These are phyloP conservation scores for Nicotiana attenuata DNA, from an alignment of 257 asterid genomes.

Conservation along the genomic window DNA sequence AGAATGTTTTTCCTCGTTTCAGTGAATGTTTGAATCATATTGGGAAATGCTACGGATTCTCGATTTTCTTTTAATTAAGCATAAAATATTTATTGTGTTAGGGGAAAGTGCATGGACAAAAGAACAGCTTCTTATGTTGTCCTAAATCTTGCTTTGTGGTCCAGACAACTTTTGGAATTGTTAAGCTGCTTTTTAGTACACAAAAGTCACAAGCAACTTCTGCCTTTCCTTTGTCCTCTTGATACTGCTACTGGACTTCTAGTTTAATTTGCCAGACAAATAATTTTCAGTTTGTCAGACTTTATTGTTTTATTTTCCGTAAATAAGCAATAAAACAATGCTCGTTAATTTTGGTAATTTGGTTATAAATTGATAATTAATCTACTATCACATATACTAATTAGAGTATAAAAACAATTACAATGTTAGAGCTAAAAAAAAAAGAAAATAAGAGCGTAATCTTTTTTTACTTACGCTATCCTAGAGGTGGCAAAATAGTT, in stretches of 20 bases:
- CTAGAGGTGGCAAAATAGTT: not conserved
- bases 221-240: slow-evolving; percentile 1
- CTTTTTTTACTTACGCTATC: too few species aligned
- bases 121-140: slow-evolving; percentile 11
- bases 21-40: slow-evolving; percentile 21
- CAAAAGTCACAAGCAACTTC: slow-evolving; percentile 7
- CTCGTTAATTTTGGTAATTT: too few species aligned
- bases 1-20: slow-evolving; percentile 49
- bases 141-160: slow-evolving; percentile 12
- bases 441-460: too few species aligned
- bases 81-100: not conserved
- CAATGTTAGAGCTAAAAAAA: too few species aligned
- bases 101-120: slow-evolving; percentile 16
- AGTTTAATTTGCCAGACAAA: not conserved
- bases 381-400: too few species aligned
- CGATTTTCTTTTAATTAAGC: not conserved
- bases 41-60: slow-evolving; percentile 4
- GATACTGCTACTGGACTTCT: not conserved
- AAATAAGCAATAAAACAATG: not conserved
- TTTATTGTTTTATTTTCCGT: not conserved
- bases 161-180: not conserved
- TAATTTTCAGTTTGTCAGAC: not conserved
- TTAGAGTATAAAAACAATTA: too few species aligned
- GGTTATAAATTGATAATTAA: too few species aligned
- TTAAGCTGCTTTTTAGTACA: slow-evolving; percentile 14